Conservation (phyloP, 2,329 filamentous ascomycete species). For the Curvularia sp. region DNA sequence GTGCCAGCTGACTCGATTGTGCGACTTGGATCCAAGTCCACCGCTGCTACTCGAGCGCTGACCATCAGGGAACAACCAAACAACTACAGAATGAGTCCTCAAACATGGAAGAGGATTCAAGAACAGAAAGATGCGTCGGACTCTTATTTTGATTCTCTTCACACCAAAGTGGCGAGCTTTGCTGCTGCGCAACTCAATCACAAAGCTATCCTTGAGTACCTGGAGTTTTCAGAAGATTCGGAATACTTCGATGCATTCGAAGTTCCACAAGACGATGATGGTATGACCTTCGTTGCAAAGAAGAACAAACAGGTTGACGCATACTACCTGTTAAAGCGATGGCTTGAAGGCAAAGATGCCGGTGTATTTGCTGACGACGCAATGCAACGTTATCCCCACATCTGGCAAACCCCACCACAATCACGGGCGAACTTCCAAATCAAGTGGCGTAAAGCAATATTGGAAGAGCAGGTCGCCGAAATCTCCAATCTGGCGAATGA, state of each 20-base stretch:
- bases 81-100: slow-evolving; percentile 41
- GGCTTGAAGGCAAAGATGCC: slow-evolving; percentile 58
- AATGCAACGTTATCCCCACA: slow-evolving; percentile 26
- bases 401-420: slow-evolving; percentile 63
- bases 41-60: slow-evolving; percentile 57
- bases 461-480: slow-evolving; percentile 59
- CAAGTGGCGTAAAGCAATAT: slow-evolving; percentile 42
- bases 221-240: slow-evolving; percentile 63
- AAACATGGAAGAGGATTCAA: slow-evolving; percentile 55
- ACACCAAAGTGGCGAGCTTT: slow-evolving; percentile 23
- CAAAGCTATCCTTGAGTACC: slow-evolving; percentile 52
- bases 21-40: slow-evolving; percentile 69
- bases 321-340: slow-evolving; percentile 63
- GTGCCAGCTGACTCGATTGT: slow-evolving; percentile 62
- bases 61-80: slow-evolving; percentile 55
- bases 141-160: slow-evolving; percentile 36
- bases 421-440: slow-evolving; percentile 47
- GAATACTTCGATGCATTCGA: slow-evolving; percentile 65
- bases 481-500: slow-evolving; percentile 52
- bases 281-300: slow-evolving; percentile 57
- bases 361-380: slow-evolving; percentile 53
- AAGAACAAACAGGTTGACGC: slow-evolving; percentile 55
- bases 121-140: slow-evolving; percentile 50
- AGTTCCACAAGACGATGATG: slow-evolving; percentile 57
- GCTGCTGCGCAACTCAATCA: slow-evolving; percentile 7